Base-by-base conservation (phyloP, 345 rosid species). In the Eutrema heterophyllum region DNA sequence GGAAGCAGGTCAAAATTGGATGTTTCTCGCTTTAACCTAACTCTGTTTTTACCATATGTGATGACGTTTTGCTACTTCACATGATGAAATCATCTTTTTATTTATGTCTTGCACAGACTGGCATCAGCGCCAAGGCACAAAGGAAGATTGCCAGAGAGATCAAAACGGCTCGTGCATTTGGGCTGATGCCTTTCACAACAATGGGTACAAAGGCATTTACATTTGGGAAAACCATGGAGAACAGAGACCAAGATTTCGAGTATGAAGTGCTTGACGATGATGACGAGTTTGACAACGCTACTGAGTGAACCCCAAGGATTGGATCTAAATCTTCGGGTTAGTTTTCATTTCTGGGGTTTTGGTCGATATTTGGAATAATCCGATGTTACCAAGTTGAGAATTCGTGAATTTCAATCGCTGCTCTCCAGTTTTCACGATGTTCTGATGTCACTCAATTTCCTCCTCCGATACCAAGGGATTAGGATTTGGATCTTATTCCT, bases 81-180 rank as follows among this genome's bases (percentile, higher is more conserved):
- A 24, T 49, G 64, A 43, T 35, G 51, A 36, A 26, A 53, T 51
- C 18, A 10, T 40, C 30, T 9, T 75, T 77, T 14, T 43, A 0
- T 59, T 30, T 67, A 30, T 56, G 70, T 15, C 5, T 50, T 65
- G 24, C 67, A 60, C 73, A 94, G 97, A 88, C 95, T 68, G 88
- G 91, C 64, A 88, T 94, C 30, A 89, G 96, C 36, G 98, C 98
- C 41, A 94, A 89, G 78, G 98, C 97, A 5, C 97, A 91, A 80
- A 86, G 97, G 79, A 91, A 87, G 87, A 70, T 94, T 43, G 98
- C 97, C 0, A 83, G 95, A 81, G 98, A 93, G 89, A 93, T 91
- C 76, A 93, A 91, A 79, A 93, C 91, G 6, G 98, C 97, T 1
- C 84, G 98, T 70, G 97, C 95, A 27, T 88, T 94, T 39, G 97